A percentile compares a stretch with the other conserved stretches of the same genome.
Evolutionary conservation across 768 basidiomycete genomes (phyloP).

Genomic region (Kwoniella mangroviensis): DNA sequence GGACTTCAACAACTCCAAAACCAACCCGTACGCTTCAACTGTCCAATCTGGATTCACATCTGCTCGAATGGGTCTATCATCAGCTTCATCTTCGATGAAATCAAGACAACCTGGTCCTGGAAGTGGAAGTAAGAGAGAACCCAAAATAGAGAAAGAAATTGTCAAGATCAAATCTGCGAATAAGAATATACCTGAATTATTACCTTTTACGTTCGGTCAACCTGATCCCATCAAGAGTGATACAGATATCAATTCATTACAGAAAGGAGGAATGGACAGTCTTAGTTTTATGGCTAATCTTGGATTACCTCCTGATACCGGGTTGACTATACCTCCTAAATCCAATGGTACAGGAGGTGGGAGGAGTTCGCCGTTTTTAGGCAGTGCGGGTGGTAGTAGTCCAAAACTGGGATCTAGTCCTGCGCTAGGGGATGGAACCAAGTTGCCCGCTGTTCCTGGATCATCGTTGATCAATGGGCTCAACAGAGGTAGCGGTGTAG

Average conservation of each 20-base stretch:
- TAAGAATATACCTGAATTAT: conserved; percentile 36
- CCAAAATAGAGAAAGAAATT: conserved; percentile 14
- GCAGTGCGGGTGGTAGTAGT: conserved; percentile 2
- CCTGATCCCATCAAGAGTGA: conserved; percentile 21
- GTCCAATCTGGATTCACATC: conserved; percentile 37
- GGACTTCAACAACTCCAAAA: not conserved
- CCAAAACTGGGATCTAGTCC: conserved; percentile 19
- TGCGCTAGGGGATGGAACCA: not conserved
- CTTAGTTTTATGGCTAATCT: conserved; percentile 52
- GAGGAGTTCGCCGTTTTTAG: conserved; percentile 13
- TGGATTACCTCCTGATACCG: conserved; percentile 40
- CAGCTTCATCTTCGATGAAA: conserved; percentile 2
- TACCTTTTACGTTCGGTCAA: conserved; percentile 45
- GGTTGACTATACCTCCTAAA: not conserved
- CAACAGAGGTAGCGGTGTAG: conserved; percentile 10
- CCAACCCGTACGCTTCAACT: conserved; percentile 13
- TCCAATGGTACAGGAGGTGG: not conserved
- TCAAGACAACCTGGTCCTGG: conserved; percentile 19
- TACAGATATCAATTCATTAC: conserved; percentile 37
- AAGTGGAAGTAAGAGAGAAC: conserved; percentile 10
- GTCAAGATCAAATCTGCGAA: conserved; percentile 32
- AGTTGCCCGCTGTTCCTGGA: conserved; percentile 18
- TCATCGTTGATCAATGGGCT: not conserved
- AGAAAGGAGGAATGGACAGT: conserved; percentile 32
- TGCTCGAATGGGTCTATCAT: conserved; percentile 26